Evolutionary conservation across 768 basidiomycete species (phyloP), one percentile per base, ranked within the genome.

Genomic region (Punctularia strigosozonata): DNA sequence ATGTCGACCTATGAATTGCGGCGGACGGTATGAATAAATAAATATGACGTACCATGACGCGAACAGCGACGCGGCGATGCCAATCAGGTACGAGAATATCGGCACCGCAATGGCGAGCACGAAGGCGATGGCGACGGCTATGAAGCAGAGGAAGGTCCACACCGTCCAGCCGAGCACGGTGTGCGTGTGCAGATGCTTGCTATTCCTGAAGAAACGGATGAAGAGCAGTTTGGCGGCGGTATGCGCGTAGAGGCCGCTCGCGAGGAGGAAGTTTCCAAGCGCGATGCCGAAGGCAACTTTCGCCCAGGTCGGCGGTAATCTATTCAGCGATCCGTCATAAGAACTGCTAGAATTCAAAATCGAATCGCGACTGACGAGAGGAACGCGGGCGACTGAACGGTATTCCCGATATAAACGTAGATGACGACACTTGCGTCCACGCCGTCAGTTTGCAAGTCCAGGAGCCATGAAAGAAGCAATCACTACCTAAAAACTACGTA

Each of bases 41-140:
- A n/a, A n/a, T n/a, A n/a, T n/a, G n/a, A n/a, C n/a, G 47, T 69
- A 75, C 70, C 73, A 74, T n/a, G 68, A 62, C 6, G 73, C 71
- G 43, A 75, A 75, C 17, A 74, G 55, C 14, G 71, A 58, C 6
- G 71, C 72, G 10, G 69, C 53, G 43, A 75, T 67, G 12, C 72
- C 68, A 23, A 71, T 69, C 25, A 75, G 53, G 45, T 71, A 64
- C 17, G 69, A 71, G 46, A 75, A 73, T 25, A 75, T 71, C 3
- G 73, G 72, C 4, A 75, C 70, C 3, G 68, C 61, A 30, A 65
- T 58, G 24, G 68, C 68, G 36, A 75, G 52, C 17, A 73, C 47
- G 48, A 69, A 71, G 1, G 69, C 67, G 21, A 65, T 45, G 1
- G 59, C 58, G 21, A 61, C 60, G 3, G 60, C 54, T 20, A 51